Evolutionary conservation across 352 stramenopile species (phyloP), one percentile per base, ranked within the genome.

Genomic region (Phytophthora hybrid): DNA sequence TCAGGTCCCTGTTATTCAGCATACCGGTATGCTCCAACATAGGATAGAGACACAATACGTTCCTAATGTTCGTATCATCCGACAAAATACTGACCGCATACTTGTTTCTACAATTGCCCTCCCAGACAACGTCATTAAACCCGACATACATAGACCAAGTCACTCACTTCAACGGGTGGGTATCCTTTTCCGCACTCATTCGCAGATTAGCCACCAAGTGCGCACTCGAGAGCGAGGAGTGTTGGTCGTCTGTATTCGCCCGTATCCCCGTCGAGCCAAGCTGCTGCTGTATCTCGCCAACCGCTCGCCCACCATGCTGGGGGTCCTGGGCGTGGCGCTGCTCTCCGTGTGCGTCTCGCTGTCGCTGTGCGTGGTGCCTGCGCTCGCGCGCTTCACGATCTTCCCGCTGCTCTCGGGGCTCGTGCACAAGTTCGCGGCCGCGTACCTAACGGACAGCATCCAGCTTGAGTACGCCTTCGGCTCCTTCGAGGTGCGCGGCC

Each of bases 321-420:
- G 82, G 66, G 58, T 90, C 63, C 64, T 91, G 44, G 61, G 77
- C 13, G 63, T 91, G 53, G 75, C 80, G 73, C 67, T 90, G 31
- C 31, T 91, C 39, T 83, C 78, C 53, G 77, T 91, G 56, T 74
- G 85, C 54, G 74, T 92, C 58, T 84, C 84, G 41, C 74, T 92
- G 46, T 92, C 82, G 66, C 79, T 90, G 18, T 92, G 84, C 62
- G 78, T 90, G 21, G 82, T 92, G 72, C 84, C 84, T 29, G 73
- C 77, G 31, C 66, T 92, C 31, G 84, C 84, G 31, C 82, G 81
- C 55, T 66, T 73, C 69, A 92, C 84, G 14, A 63, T 92, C 53
- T 92, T 92, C 60, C 84, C 84, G 56, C 54, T 90, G 46, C 62
- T 92, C 58, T 82, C 84, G 34, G 77, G 58, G 52, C 76, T 92